Evolutionary conservation across 306 rosid species (phyloP).

Genomic region (Dalbergia cultrata): DNA sequence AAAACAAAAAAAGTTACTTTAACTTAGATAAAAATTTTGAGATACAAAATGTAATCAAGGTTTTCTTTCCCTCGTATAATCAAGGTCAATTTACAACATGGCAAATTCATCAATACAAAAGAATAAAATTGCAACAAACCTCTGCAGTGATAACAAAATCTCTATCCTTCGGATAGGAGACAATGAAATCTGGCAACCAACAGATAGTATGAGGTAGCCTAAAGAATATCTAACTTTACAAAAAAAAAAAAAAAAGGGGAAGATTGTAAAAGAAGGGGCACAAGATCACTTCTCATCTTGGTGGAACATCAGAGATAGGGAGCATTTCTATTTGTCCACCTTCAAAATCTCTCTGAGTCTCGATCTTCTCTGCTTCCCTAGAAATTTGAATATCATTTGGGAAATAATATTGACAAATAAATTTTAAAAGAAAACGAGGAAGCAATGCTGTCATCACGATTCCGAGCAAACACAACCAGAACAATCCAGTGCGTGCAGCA

Average conservation of each 20-base stretch:
- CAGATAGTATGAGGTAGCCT: constrained; percentile 61
- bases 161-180: constrained; percentile 78
- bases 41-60: constrained; percentile 20
- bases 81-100: constrained; percentile 49
- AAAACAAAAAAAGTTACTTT: too few relatives aligned
- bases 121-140: constrained; percentile 42
- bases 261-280: constrained; percentile 1
- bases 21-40: background rate
- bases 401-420: constrained; percentile 59
- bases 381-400: constrained; percentile 87
- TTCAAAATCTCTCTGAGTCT: constrained; percentile 53
- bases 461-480: constrained; percentile 81
- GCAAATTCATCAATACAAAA: constrained; percentile 47
- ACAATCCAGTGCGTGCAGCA: constrained; percentile 51
- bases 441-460: constrained; percentile 62
- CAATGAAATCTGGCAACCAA: constrained; percentile 54
- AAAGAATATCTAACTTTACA: constrained; percentile 77
- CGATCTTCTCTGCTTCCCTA: constrained; percentile 75
- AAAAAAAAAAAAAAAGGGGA: constrained; percentile 35
- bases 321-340: constrained; percentile 81
- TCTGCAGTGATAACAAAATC: constrained; percentile 49
- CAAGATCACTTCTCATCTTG: constrained; percentile 54
- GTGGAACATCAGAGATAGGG: constrained; percentile 53
- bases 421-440: constrained; percentile 77
- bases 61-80: constrained; percentile 28